Conservation (phyloP, 306 rosid species). For the Neltuma alba region DNA sequence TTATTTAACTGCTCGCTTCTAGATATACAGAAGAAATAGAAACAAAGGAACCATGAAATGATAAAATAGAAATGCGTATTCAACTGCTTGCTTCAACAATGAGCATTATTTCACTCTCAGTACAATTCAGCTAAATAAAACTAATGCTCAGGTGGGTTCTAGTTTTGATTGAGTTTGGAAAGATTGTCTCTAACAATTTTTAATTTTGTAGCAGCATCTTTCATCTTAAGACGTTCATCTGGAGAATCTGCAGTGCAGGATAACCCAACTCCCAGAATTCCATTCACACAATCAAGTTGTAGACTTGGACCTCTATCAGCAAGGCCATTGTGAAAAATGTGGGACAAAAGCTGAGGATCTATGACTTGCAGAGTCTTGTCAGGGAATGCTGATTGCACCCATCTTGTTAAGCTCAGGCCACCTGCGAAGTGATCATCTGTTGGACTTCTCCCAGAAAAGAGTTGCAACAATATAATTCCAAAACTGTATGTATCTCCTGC, state of each 20-base stretch:
- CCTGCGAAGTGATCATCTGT: slow-evolving; percentile 58
- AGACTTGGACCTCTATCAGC: slow-evolving; percentile 23
- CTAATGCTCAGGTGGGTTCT: neutral
- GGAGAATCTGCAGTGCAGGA: slow-evolving; percentile 53
- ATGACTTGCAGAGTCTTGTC: slow-evolving; percentile 40
- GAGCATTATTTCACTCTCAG: neutral
- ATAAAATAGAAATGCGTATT: neutral
- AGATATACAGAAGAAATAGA: neutral
- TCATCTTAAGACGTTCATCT: slow-evolving; percentile 56
- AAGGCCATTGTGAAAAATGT: slow-evolving; percentile 17
- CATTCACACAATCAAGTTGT: slow-evolving; percentile 40
- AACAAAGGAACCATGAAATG: neutral
- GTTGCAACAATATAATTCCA: slow-evolving; percentile 63
- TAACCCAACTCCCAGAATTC: slow-evolving; percentile 53
- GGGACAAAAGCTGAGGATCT: slow-evolving; percentile 48
- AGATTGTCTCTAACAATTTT: slow-evolving; percentile 47
- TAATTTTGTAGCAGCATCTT: slow-evolving; percentile 53
- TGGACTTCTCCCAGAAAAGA: slow-evolving; percentile 66
- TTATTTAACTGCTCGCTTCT: neutral
- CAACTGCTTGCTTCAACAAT: neutral
- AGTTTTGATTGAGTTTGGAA: neutral
- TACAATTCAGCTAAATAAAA: neutral
- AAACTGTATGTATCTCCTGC: slow-evolving; percentile 82
- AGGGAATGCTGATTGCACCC: slow-evolving; percentile 56
- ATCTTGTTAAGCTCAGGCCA: slow-evolving; percentile 48